Evolutionary conservation across 2,329 filamentous ascomycete species (phyloP).

Genomic region (Clonostachys byssicola): DNA sequence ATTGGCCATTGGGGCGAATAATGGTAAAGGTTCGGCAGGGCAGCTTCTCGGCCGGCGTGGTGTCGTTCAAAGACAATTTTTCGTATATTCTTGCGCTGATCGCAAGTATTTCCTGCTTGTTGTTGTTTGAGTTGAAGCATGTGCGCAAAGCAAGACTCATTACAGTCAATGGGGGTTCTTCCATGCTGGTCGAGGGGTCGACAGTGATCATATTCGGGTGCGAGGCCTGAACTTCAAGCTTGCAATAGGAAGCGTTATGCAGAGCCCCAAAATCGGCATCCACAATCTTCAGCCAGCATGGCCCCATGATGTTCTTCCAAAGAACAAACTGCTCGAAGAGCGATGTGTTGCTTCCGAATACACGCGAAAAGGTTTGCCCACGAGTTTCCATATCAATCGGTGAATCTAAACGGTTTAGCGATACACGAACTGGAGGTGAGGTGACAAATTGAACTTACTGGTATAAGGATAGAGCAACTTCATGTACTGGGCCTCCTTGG

Average conservation of each 20-base stretch:
- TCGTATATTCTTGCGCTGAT: conserved; percentile 92
- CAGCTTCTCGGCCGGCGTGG: conserved; percentile 82
- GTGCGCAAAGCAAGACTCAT: conserved; percentile 93
- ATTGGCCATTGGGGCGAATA: conserved; percentile 71
- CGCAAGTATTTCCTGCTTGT: conserved; percentile 93
- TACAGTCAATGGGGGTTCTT: conserved; percentile 84
- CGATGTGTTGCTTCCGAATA: conserved; percentile 90
- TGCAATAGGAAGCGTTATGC: conserved; percentile 95
- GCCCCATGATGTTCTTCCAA: conserved; percentile 99
- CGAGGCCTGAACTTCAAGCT: conserved; percentile 80
- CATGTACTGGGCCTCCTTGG: conserved; percentile 85
- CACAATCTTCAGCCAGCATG: conserved; percentile 92
- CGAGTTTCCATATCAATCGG: conserved; percentile 64
- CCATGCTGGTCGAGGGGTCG: conserved; percentile 74
- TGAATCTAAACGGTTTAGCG: conserved; percentile 42
- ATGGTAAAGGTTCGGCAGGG: conserved; percentile 89
- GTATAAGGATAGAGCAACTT: conserved; percentile 96
- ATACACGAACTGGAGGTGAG: conserved; percentile 1
- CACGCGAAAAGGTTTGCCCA: conserved; percentile 88
- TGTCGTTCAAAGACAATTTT: conserved; percentile 81
- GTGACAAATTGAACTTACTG: conserved; percentile 38
- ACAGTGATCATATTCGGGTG: conserved; percentile 74
- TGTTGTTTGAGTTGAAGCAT: conserved; percentile 82
- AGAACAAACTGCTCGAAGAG: conserved; percentile 98
- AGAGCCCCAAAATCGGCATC: conserved; percentile 78